Base-by-base conservation (phyloP, 345 rosid species). In the Lagerstroemia speciosa region DNA sequence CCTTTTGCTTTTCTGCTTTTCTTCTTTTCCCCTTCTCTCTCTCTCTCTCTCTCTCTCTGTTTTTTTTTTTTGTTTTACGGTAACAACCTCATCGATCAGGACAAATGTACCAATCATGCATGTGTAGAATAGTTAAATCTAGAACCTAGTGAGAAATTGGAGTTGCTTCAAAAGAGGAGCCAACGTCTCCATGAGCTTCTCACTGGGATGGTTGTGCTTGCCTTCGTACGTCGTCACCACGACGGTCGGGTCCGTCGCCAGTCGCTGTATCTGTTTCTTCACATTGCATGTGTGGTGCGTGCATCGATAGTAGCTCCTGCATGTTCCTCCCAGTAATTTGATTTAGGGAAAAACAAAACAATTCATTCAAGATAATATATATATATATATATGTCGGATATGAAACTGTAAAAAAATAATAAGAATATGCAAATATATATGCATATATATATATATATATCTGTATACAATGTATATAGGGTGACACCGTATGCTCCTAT, bases 211-310 rank as follows among this genome's bases (percentile, higher is more conserved):
- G 67, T 91, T 84, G 53, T 90, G 97, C 55, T 83, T 69, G 64
- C 94, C 97, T 64, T 90, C 97, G 50, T 91, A 91, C 2, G 97
- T 88, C 6, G 94, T 91, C 55, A 91, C 92, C 7, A 91, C 94
- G 22, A 91, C 76, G 80, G 82, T 77, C 6, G 88, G 81, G 78
- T 88, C 94, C 68, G 83, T 85, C 0, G 92, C 86, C 17, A 87
- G 79, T 79, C 98, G 84, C 36, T 89, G 98, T 40, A 92, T 91
- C 76, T 92, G 96, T 77, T 92, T 92, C 90, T 92, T 92, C 76
- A 92, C 96, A 74, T 79, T 89, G 88, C 98, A 92, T 75, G 98
- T 87, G 71, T 89, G 96, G 75, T 92, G 87, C n/a, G 98, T 92
- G 81, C 96, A 92, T 46, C 98, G 86, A 61, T 89, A 89, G 75